Percentiles rank a stretch among this genome's conserved stretches.
Conservation (phyloP, 2,329 filamentous ascomycete genomes). For the Didymella lethalis region DNA sequence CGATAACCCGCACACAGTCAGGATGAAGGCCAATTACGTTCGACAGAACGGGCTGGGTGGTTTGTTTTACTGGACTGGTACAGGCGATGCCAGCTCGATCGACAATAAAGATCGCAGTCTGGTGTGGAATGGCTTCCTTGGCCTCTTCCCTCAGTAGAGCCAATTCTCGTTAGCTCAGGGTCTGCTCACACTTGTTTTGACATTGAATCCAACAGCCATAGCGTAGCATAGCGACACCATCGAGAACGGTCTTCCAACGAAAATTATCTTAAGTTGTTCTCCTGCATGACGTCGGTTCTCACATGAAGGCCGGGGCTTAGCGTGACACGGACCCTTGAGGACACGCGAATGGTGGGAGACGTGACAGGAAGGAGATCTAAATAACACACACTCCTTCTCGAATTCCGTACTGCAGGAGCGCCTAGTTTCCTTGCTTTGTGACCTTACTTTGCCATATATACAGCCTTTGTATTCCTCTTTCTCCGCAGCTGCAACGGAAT, state of each 20-base stretch:
- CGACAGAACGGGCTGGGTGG: slow-evolving; percentile 75
- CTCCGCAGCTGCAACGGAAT: slow-evolving; percentile 24
- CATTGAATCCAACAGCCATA: slow-evolving; percentile 11
- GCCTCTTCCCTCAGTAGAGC: slow-evolving; percentile 52
- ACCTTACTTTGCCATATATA: not conserved
- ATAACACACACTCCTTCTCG: slow-evolving; percentile 24
- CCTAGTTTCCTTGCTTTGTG: not conserved
- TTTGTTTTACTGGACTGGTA: slow-evolving; percentile 83
- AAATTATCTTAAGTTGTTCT: not conserved
- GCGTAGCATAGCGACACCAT: slow-evolving; percentile 20
- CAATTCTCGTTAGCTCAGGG: not conserved
- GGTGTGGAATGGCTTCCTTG: slow-evolving; percentile 66
- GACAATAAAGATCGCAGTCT: slow-evolving; percentile 62
- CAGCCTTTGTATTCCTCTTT: not conserved
- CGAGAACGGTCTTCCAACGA: not conserved
- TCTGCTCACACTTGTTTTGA: not conserved
- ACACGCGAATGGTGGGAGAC: slow-evolving; percentile 16
- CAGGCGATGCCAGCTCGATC: slow-evolving; percentile 65
- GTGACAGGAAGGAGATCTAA: slow-evolving; percentile 15
- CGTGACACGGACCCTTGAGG: slow-evolving; percentile 24
- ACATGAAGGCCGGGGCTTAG: slow-evolving; percentile 19
- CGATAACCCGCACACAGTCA: slow-evolving; percentile 79
- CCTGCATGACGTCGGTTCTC: slow-evolving; percentile 18
- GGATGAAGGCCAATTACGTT: slow-evolving; percentile 76
- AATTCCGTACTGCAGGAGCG: slow-evolving; percentile 16